A percentile compares a stretch with the other conserved stretches of the same genome.
Conservation (phyloP, 2,329 filamentous ascomycete species). For the Exophiala lecanii-corni region DNA sequence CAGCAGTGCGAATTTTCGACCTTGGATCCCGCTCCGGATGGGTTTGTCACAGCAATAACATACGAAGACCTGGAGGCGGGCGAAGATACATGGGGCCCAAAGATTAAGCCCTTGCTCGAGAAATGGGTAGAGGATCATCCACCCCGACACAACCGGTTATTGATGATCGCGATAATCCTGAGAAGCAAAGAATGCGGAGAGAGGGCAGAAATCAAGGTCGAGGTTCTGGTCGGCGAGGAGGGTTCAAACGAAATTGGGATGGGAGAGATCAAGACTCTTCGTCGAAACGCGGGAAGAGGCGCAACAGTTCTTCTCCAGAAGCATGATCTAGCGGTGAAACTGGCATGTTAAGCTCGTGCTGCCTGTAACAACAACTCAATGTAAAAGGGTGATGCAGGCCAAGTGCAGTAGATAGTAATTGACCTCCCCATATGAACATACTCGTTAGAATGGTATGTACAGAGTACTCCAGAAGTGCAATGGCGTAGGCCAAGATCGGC, state of each 20-base stretch:
- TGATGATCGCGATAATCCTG: constrained; percentile 14
- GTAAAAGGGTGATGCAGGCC: no score
- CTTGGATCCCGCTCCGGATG: constrained; percentile 27
- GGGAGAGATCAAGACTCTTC: constrained; percentile 3
- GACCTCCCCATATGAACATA: no score
- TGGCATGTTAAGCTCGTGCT: no score
- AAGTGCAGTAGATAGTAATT: no score
- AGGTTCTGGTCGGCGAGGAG: no score
- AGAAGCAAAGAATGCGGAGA: no score
- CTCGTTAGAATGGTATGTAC: no score
- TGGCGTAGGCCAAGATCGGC: no score
- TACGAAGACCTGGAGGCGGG: constrained; percentile 71
- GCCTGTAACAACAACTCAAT: no score
- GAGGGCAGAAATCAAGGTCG: no score
- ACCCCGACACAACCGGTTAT: constrained; percentile 1
- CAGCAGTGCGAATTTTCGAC: constrained; percentile 70
- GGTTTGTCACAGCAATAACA: constrained; percentile 61
- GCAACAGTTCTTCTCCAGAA: constrained; percentile 23
- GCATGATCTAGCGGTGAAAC: not conserved
- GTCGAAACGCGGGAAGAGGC: constrained; percentile 3
- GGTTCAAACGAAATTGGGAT: constrained; percentile 13
- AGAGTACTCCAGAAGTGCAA: no score
- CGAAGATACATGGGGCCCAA: constrained; percentile 76
- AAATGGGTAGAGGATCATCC: constrained; percentile 45
- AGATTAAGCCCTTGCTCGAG: constrained; percentile 58